Conservation (phyloP, 768 basidiomycete species). For the Lactarius pseudohatsudake region DNA sequence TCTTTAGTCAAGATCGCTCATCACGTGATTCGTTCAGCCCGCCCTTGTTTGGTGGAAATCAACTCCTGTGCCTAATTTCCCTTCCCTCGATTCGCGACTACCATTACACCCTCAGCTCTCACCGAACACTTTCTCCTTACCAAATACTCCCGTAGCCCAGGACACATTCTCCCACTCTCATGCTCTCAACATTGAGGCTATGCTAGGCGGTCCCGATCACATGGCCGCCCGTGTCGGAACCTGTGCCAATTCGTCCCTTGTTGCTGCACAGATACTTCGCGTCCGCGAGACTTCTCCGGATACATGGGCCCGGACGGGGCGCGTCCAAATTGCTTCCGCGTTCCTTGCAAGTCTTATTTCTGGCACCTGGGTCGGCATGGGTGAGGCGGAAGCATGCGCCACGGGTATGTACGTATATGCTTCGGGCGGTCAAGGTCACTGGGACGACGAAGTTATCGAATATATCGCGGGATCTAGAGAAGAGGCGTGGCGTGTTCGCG, state of each 20-base stretch:
- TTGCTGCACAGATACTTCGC: slow-evolving; percentile 73
- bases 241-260: slow-evolving; percentile 64
- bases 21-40: slow-evolving; percentile 41
- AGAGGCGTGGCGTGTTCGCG: slow-evolving; percentile 67
- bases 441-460: slow-evolving; percentile 79
- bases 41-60: slow-evolving; percentile 89
- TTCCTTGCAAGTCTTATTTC: slow-evolving; percentile 70
- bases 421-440: slow-evolving; percentile 48
- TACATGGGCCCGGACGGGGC: slow-evolving; percentile 75
- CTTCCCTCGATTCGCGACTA: slow-evolving; percentile 68
- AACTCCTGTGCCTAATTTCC: slow-evolving; percentile 68
- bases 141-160: slow-evolving; percentile 72
- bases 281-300: slow-evolving; percentile 81
- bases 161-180: slow-evolving; percentile 82
- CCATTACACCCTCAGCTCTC: slow-evolving; percentile 69
- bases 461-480: slow-evolving; percentile 75
- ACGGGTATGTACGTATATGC: slow-evolving; percentile 75
- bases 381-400: slow-evolving; percentile 73
- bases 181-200: slow-evolving; percentile 69
- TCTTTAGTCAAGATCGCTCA: slow-evolving; percentile 13
- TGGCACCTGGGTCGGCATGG: slow-evolving; percentile 70
- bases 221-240: slow-evolving; percentile 78
- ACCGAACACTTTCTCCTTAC: slow-evolving; percentile 63
- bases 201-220: slow-evolving; percentile 73
- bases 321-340: slow-evolving; percentile 73